Conservation (phyloP, 78 protist genomes). For the slime mould (Dictyostelium discoideum) region dicty_2.7 NC_007091.3:1579001-1579500, state of each 20-base stretch:
- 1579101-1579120: slow-evolving; percentile 42
- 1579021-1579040: not conserved
- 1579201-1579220: slow-evolving; percentile 39
- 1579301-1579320: not conserved
- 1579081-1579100: slow-evolving; percentile 19
- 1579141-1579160: slow-evolving; percentile 40
- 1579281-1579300: not conserved
- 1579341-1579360: too few relatives aligned
- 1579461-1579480: slow-evolving; percentile 45
- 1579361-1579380: too few relatives aligned
- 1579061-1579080: not conserved
- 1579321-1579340: not conserved
- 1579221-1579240: slow-evolving; percentile 14
- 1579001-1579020: slow-evolving; percentile 38
- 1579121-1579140: slow-evolving; percentile 39
- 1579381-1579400: too few relatives aligned
- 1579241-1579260: slow-evolving; percentile 22
- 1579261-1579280: not conserved
- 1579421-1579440: too few relatives aligned
- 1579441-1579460: slow-evolving; percentile 31
- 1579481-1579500: slow-evolving; percentile 62
- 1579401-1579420: too few relatives aligned
- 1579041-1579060: not conserved
- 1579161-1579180: slow-evolving; percentile 6
- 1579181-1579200: slow-evolving; percentile 6